Evolutionary conservation across 345 rosid species (phyloP), one percentile per base, ranked within the genome.

Genomic region (Rhodamnia rubescens): DNA sequence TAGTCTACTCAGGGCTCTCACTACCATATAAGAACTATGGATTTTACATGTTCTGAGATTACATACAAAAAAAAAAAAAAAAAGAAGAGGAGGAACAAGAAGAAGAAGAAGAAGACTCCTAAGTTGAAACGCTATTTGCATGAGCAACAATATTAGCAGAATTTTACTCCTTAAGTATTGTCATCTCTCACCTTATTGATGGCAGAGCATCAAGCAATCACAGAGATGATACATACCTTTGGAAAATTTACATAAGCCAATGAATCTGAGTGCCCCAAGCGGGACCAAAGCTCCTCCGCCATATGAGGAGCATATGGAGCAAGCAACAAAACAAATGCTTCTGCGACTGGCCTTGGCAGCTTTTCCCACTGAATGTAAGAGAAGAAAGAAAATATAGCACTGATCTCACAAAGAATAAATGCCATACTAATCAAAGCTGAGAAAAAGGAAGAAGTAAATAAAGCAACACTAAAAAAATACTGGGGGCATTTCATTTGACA

Each of bases 281-380:
- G 97, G 82, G 88, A 93, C 99, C 99, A 97, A 85, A 97, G 93
- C 91, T 97, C 99, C 90, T 97, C 99, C 3, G 98, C 93, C 92
- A 97, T 97, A 91, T 97, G 98, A 86, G 98, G 99, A 12, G 98
- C 96, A 55, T 95, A 95, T 51, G 99, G 99, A 12, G 98, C 91
- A 61, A 97, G 96, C 90, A 97, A 87, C 85, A 95, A 87, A 87
- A 95, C 91, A 84, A 94, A 97, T 44, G 92, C 92, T 91, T 95
- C 97, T 49, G 93, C 88, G 53, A 93, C 90, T 58, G 89, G 89
- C 88, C 87, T 92, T 21, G 98, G 98, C 81, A 91, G 98, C 83
- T 91, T 94, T 58, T 92, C 93, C 99, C 99, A 95, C 98, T 96
- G 88, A 53, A 49, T 78, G 85, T 18, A 81, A 82, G 52, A 89